Evolutionary conservation across 164 flowering plant genomes (phyloP), one percentile per base, ranked within the genome.

Genomic region (Piper longum): DNA sequence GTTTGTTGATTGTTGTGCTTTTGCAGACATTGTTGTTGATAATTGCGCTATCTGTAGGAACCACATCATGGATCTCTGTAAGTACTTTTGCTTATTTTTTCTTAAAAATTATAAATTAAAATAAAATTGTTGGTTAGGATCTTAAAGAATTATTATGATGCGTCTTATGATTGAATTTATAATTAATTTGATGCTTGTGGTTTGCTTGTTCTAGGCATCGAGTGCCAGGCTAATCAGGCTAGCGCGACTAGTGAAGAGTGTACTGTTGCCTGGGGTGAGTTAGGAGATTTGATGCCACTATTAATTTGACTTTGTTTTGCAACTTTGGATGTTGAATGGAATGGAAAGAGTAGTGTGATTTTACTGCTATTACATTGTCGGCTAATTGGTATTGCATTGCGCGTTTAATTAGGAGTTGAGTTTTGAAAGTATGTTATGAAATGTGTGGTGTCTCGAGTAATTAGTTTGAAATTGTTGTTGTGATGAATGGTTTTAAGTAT

Each of bases 51-150:
- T 89, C 62, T 88, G 92, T 74, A 71, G 92, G 70, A 88, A 86
- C 69, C 96, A 86, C 64, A 86, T 88, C 79, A 88, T 88, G 96
- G 92, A 88, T 77, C 96, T 85, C 48, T 89, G 96, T 89, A 64
- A 78, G 95, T 45, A 45, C 43, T 43, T 26, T 26, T 26, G 36
- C 36, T 26, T 26, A 1, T 26, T 26, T 1, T 26, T 26, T 26
- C 36, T 26, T 26, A 26, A 26, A 26, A 26, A 26, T n/a, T n/a
- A n/a, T n/a, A 26, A 26, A 1, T 26, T 26, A 26, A 26, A 26
- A 26, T 26, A 26, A 26, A 26, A 26, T 26, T 26, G 36, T 26
- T 26, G 36, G 36, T 0, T 26, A 26, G 36, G 36, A 26, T 26
- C 36, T 26, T 26, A 2, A 26, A 26, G 36, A 2, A 0, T 26